Evolutionary conservation across 2,329 filamentous ascomycete genomes (phyloP).

Genomic region (Fusarium coffeatum): DNA sequence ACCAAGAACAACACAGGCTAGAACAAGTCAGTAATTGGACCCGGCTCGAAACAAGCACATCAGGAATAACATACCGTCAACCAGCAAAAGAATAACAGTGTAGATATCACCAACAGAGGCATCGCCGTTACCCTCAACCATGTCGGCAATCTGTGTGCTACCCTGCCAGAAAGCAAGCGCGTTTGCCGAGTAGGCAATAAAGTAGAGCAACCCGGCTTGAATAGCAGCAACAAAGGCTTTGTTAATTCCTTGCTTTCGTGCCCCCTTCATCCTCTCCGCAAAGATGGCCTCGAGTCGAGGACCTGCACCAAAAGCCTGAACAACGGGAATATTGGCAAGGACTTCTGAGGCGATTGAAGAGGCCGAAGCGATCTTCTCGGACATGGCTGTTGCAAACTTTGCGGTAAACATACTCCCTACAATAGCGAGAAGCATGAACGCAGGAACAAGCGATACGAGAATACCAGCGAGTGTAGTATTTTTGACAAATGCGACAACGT

Average conservation of each 20-base stretch:
- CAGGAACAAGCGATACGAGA: conserved; percentile 71
- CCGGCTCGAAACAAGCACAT: neutral
- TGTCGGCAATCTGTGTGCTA: conserved; percentile 61
- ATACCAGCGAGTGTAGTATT: conserved; percentile 72
- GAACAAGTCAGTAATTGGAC: conserved; percentile 25
- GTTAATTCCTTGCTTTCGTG: conserved; percentile 65
- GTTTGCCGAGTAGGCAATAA: conserved; percentile 75
- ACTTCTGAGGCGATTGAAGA: conserved; percentile 72
- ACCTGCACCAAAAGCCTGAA: conserved; percentile 72
- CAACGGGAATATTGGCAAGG: conserved; percentile 69
- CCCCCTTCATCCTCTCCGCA: conserved; percentile 60
- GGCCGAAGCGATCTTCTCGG: conserved; percentile 65
- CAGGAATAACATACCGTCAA: conserved; percentile 61
- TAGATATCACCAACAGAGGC: conserved; percentile 64
- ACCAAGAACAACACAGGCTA: conserved; percentile 70
- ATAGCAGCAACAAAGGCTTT: conserved; percentile 68
- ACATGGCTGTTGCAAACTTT: conserved; percentile 63
- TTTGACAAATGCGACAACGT: conserved; percentile 74
- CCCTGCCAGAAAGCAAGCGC: conserved; percentile 77
- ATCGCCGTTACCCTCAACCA: conserved; percentile 50
- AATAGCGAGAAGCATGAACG: conserved; percentile 69
- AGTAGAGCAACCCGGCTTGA: conserved; percentile 72
- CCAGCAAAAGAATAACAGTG: conserved; percentile 72
- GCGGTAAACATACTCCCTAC: conserved; percentile 66
- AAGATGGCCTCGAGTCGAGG: conserved; percentile 70